Conservation (phyloP, 2,329 filamentous ascomycete genomes). For the Ustilaginoidea virens region DNA sequence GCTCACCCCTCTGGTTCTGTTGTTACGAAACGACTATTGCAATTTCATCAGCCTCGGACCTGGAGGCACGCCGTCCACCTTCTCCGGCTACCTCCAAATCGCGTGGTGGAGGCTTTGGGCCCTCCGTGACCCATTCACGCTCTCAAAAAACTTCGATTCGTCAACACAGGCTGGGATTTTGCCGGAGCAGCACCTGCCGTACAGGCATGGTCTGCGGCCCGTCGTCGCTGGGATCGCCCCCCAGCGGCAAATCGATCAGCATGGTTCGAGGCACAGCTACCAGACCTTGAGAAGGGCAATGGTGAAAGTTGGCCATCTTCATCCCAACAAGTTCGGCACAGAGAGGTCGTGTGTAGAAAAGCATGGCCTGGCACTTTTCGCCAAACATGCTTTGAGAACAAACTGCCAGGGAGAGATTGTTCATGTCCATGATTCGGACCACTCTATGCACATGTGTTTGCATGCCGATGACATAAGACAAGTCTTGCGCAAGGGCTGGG, state of each 20-base stretch:
- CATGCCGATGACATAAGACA: conserved; percentile 63
- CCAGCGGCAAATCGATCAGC: conserved; percentile 63
- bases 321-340: conserved; percentile 36
- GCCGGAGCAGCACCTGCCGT: conserved; percentile 32
- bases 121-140: conserved; percentile 51
- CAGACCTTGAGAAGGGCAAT: conserved; percentile 37
- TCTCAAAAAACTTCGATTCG: conserved; percentile 39
- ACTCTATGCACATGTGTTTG: conserved; percentile 64
- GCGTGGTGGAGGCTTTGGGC: conserved; percentile 57
- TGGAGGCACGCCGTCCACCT: conserved; percentile 63
- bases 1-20: conserved; percentile 29
- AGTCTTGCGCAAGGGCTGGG: conserved; percentile 65
- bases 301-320: conserved; percentile 28
- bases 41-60: conserved; percentile 66
- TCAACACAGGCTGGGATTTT: conserved; percentile 51
- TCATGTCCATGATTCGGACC: conserved; percentile 64
- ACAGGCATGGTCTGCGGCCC: conserved; percentile 48
- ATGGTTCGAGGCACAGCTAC: conserved; percentile 37
- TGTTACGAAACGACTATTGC: conserved; percentile 55
- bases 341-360: conserved; percentile 69
- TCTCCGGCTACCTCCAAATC: conserved; percentile 57
- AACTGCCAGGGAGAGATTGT: conserved; percentile 70
- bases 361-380: conserved; percentile 63
- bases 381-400: conserved; percentile 46
- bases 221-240: conserved; percentile 62